Percentiles rank a stretch among this genome's conserved stretches.
These are phyloP conservation scores for Colletotrichum caudatum DNA, from an alignment of 2,329 filamentous ascomycete species.

Conservation along the genomic window DNA sequence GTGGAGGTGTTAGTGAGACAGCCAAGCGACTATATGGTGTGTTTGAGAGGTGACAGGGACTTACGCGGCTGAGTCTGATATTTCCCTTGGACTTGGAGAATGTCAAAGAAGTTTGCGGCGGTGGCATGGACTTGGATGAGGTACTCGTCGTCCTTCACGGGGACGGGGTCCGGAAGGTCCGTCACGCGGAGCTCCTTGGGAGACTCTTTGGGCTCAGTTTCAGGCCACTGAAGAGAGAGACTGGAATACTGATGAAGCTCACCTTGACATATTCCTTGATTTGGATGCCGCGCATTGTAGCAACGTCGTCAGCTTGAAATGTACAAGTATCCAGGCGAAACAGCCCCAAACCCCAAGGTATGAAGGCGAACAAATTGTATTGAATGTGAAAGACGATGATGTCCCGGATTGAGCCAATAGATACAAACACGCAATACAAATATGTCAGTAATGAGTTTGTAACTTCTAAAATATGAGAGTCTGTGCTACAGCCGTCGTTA, in stretches of 20 bases:
- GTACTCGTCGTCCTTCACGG: conserved; percentile 80
- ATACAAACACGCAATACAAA: background rate
- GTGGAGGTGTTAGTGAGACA: background rate
- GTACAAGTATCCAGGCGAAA: background rate
- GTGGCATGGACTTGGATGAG: conserved; percentile 87
- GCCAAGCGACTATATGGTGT: background rate
- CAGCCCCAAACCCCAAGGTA: background rate
- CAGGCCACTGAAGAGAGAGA: conserved; percentile 5
- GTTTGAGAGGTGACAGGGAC: conserved; percentile 37
- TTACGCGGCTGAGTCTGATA: conserved; percentile 88
- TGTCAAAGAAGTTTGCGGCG: conserved; percentile 97
- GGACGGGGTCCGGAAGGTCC: conserved; percentile 79
- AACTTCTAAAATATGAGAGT: background rate
- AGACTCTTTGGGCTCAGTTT: conserved; percentile 61
- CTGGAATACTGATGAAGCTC: conserved; percentile 41
- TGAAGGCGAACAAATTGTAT: background rate
- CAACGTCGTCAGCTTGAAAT: background rate
- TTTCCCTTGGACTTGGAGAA: conserved; percentile 94
- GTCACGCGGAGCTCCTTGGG: conserved; percentile 83
- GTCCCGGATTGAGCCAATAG: background rate
- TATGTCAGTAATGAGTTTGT: background rate
- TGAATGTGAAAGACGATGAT: background rate
- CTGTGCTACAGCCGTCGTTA: conserved; percentile 14
- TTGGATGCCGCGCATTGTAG: conserved; percentile 80
- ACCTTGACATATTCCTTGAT: conserved; percentile 81